Percentiles rank a stretch among this genome's conserved stretches.
These are phyloP conservation scores for Calonectria montana DNA, from an alignment of 2,329 filamentous ascomycete genomes.

Conservation along the genomic window DNA sequence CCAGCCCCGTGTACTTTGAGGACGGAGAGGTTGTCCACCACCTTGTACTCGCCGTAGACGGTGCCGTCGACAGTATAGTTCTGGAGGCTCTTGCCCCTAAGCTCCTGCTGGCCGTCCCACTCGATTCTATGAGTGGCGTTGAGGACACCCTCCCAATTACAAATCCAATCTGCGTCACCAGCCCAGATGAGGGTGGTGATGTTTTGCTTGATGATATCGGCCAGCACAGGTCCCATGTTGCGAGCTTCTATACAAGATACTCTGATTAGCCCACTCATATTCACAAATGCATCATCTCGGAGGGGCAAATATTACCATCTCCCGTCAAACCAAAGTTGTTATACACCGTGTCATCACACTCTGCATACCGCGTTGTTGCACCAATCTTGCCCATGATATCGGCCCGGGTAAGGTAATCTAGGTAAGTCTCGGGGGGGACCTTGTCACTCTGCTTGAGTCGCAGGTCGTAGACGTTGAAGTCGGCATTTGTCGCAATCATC, in stretches of 20 bases:
- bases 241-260: slow-evolving; percentile 47
- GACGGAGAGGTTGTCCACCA: slow-evolving; percentile 66
- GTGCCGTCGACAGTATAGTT: slow-evolving; percentile 61
- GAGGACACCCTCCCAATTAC: slow-evolving; percentile 67
- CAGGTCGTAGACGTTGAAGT: slow-evolving; percentile 62
- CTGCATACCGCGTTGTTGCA: slow-evolving; percentile 37
- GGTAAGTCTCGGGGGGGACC: slow-evolving; percentile 38
- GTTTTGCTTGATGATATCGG: slow-evolving; percentile 58
- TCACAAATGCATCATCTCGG: not conserved
- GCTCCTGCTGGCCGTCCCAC: slow-evolving; percentile 54
- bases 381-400: slow-evolving; percentile 41
- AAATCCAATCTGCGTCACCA: slow-evolving; percentile 69
- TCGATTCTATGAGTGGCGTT: slow-evolving; percentile 58
- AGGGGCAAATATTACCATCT: slow-evolving; percentile 29
- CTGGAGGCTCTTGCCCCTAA: slow-evolving; percentile 46
- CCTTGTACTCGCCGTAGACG: slow-evolving; percentile 62
- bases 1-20: slow-evolving; percentile 69
- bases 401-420: slow-evolving; percentile 36
- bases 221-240: slow-evolving; percentile 57
- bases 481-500: slow-evolving; percentile 35
- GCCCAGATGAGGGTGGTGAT: slow-evolving; percentile 65
- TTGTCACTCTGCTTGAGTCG: slow-evolving; percentile 43
- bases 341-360: slow-evolving; percentile 40
- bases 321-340: slow-evolving; percentile 37
- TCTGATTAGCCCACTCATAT: slow-evolving; percentile 16